These are phyloP conservation scores for Penicillium nordicum DNA, from an alignment of 2,329 filamentous ascomycete species.

Conservation along the genomic window DNA sequence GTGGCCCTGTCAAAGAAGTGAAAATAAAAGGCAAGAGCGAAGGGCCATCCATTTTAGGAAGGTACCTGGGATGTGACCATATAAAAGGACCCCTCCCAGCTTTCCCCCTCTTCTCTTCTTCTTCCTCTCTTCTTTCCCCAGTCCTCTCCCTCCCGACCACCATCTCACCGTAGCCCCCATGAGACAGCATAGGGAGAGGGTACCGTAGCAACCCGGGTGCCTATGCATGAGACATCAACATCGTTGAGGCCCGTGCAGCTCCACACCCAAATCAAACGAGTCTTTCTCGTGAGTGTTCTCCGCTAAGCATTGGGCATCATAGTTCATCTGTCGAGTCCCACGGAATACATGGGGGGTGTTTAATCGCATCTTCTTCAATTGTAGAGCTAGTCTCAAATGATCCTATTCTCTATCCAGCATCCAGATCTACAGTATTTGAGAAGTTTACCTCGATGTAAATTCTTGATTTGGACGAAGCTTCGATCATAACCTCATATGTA, in stretches of 20 bases:
- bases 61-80: not conserved
- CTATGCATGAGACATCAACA: not conserved
- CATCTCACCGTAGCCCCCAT: not conserved
- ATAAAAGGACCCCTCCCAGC: not conserved
- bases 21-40: not conserved
- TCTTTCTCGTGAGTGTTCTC: not conserved
- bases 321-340: not conserved
- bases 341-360: not conserved
- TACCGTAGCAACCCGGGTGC: not conserved
- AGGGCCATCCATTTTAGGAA: not conserved
- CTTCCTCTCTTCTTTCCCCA: too few species aligned
- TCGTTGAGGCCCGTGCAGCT: not conserved
- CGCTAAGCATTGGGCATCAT: not conserved
- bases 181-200: not conserved
- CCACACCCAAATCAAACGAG: not conserved
- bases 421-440: not conserved
- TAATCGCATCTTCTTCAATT: not conserved
- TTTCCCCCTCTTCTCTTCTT: not conserved
- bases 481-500: slow-evolving; percentile 9
- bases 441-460: not conserved
- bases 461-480: not conserved
- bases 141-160: not conserved
- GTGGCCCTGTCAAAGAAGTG: not conserved
- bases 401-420: too few species aligned
- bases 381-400: not conserved